These are phyloP conservation scores for Vigna angularis DNA, from an alignment of 306 rosid species.

Conservation along the genomic window DNA sequence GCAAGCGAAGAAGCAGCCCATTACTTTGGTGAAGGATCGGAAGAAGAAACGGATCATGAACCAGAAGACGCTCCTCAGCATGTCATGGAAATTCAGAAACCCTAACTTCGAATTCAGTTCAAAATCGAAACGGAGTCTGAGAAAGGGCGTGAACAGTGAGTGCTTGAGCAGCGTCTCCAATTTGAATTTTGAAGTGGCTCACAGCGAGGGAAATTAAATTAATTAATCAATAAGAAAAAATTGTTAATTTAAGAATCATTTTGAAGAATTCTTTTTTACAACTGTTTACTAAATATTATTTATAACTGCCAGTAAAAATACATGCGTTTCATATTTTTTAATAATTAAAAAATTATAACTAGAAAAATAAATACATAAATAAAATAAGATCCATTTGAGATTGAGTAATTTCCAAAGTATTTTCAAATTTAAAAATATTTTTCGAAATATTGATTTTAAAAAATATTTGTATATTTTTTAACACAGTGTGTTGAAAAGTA, in stretches of 20 bases:
- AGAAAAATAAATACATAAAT: no score
- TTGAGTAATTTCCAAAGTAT: no score
- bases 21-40: conserved; percentile 63
- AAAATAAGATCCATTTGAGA: no score
- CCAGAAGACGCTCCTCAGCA: conserved; percentile 64
- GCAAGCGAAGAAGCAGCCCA: conserved; percentile 94
- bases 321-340: no score
- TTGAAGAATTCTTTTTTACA: no score
- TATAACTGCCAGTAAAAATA: no score
- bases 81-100: conserved; percentile 57
- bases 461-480: no score
- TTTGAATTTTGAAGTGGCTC: background rate
- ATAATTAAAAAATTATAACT: no score
- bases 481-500: no score
- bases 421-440: no score
- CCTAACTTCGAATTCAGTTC: background rate
- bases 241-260: background rate
- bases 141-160: background rate
- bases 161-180: background rate
- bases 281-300: no score
- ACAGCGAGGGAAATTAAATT: background rate
- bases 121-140: background rate
- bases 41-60: conserved; percentile 64
- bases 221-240: background rate
- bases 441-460: no score